These are phyloP conservation scores for Prunella vulgaris DNA, from an alignment of 257 asterid species.

Conservation along the genomic window DNA sequence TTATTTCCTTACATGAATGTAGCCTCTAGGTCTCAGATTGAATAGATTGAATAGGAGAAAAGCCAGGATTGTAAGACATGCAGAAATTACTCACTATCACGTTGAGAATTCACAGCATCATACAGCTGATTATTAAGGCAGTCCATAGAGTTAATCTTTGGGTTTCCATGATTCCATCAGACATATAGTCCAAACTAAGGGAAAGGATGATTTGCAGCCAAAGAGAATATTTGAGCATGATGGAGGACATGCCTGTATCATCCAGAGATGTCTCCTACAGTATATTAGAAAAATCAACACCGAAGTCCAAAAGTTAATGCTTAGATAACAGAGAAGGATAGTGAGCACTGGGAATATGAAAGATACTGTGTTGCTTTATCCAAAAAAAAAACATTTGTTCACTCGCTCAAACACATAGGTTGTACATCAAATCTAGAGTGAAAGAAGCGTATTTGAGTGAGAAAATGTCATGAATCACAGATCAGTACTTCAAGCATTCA, in stretches of 20 bases:
- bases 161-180: no score
- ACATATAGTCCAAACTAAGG: not conserved
- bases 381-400: not conserved
- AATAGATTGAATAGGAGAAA: no score
- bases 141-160: no score
- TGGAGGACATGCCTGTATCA: not conserved
- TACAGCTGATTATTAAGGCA: no score
- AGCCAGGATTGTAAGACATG: no score
- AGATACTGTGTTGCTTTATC: not conserved
- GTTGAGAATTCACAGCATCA: no score
- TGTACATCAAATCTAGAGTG: not conserved
- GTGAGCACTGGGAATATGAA: not conserved
- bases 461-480: not conserved
- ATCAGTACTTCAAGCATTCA: not conserved
- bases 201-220: not conserved
- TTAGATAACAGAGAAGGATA: not conserved
- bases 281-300: not conserved
- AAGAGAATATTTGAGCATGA: constrained; percentile 1
- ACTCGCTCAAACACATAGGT: not conserved
- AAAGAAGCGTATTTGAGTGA: not conserved
- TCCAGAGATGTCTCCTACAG: not conserved
- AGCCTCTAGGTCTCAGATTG: no score
- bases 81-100: no score
- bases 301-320: not conserved
- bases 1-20: no score